These are phyloP conservation scores for Gossypium australe DNA, from an alignment of 345 rosid species.

Conservation along the genomic window DNA sequence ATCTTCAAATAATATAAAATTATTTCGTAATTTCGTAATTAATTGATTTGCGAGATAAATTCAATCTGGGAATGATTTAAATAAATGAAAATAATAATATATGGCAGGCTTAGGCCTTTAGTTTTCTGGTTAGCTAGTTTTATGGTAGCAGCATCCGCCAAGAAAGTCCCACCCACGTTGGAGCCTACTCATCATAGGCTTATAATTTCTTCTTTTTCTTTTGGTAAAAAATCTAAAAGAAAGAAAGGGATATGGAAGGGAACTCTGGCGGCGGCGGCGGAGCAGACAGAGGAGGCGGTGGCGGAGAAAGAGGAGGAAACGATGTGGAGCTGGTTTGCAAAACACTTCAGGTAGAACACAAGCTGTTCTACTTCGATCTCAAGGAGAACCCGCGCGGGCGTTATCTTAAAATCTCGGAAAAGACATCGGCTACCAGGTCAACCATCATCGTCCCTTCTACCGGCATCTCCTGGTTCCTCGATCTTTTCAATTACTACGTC, in stretches of 20 bases:
- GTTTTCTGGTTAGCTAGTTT: too few relatives aligned
- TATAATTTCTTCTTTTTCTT: neutral
- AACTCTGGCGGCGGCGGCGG: slow-evolving; percentile 12
- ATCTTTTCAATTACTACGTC: slow-evolving; percentile 94
- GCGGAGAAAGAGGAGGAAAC: slow-evolving; percentile 15
- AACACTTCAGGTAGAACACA: slow-evolving; percentile 62
- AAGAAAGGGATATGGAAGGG: slow-evolving; percentile 3
- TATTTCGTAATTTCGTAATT: too few relatives aligned
- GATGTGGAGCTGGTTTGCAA: slow-evolving; percentile 93
- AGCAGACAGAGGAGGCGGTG: neutral
- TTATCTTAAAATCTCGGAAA: slow-evolving; percentile 91
- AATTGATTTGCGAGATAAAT: too few relatives aligned
- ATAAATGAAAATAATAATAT: too few relatives aligned
- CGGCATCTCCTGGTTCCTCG: slow-evolving; percentile 96
- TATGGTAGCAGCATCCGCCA: neutral
- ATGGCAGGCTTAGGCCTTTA: too few relatives aligned
- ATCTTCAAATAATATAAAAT: too few relatives aligned
- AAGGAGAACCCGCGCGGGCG: slow-evolving; percentile 87
- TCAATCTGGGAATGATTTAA: too few relatives aligned
- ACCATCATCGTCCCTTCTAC: slow-evolving; percentile 95
- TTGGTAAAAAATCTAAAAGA: neutral
- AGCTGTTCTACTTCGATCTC: slow-evolving; percentile 95
- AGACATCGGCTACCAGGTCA: slow-evolving; percentile 94
- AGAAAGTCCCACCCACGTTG: slow-evolving; percentile 2
- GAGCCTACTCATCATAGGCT: neutral